A percentile compares a stretch with the other conserved stretches of the same genome.
Conservation (phyloP, 2,329 filamentous ascomycete genomes). For the Davidsoniella virescens region DNA sequence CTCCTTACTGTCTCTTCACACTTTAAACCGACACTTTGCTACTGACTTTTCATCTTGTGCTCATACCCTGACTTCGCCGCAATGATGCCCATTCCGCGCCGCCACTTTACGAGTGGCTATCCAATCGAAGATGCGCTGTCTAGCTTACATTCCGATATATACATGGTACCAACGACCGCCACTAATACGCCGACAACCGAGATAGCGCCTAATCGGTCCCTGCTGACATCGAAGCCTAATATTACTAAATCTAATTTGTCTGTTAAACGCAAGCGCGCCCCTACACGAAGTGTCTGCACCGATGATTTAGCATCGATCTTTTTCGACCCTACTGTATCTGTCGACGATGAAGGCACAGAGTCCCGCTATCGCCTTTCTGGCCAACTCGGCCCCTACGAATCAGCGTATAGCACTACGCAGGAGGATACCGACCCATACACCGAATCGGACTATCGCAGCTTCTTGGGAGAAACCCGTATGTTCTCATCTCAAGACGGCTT, state of each 20-base stretch:
- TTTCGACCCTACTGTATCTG: background rate
- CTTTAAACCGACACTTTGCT: no score
- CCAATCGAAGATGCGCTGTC: slow-evolving; percentile 4
- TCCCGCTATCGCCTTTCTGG: slow-evolving; percentile 28
- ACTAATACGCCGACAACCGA: background rate
- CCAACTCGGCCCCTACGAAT: slow-evolving; percentile 22
- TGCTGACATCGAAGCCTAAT: background rate
- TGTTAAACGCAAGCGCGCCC: slow-evolving; percentile 5
- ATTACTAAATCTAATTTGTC: background rate
- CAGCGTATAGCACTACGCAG: slow-evolving; percentile 10
- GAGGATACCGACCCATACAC: slow-evolving; percentile 35
- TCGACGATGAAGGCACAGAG: slow-evolving; percentile 1
- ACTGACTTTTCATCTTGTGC: no score
- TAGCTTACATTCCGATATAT: background rate
- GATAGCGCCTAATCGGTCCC: background rate
- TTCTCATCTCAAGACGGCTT: background rate
- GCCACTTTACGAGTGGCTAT: slow-evolving; percentile 3
- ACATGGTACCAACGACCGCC: background rate
- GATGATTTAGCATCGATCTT: background rate
- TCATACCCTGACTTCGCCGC: background rate
- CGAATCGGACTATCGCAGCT: slow-evolving; percentile 38
- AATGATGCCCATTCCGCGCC: slow-evolving; percentile 5
- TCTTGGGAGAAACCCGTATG: slow-evolving; percentile 28
- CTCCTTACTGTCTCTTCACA: no score
- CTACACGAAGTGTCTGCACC: background rate